Base-by-base conservation (phyloP, 306 rosid species). In the Corylus heterophylla region DNA sequence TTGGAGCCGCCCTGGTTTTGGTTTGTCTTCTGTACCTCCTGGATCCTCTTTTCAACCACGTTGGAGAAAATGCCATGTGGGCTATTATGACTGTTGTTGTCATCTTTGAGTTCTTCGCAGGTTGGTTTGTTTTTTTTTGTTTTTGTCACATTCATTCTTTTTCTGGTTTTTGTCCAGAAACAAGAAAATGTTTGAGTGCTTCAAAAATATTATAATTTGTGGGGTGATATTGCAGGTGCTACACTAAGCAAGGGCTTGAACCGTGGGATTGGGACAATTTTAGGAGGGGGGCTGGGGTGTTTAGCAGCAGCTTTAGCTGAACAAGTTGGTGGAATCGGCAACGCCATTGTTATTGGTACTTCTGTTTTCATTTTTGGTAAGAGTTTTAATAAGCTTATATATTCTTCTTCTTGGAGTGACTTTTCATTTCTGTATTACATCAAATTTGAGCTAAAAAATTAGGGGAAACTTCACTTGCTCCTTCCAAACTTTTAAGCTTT, bases 41-140 rank as follows among this genome's bases (percentile, higher is more conserved):
- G 48, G 85, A 92, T 64, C 90, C 97, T 86, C 88, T 95, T 17
- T 95, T 86, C 78, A 48, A 82, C 0, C 89, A 85, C 80, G 90
- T 92, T 58, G 96, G 98, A 59, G 92, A 92, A 7, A 92, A 92
- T 80, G 98, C 98, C 73, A 91, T 92, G 97, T 95, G 98, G 98
- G 97, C 98, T 63, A 87, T 92, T 5, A 95, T 95, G 95, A 95
- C 98, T 2, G 98, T 95, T 20, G 85, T 91, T 0, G 98, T 95
- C 73, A 81, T 91, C 76, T 92, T 90, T 73, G 98, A 95, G 85
- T 90, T 89, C 89, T 91, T 75, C 8, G 97, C 98, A 84, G 98
- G 98, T 91, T 16, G 4, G 51, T 68, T 31, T 31, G 35, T 31
- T 2, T 31, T 31, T 31, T 31, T 31, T 31, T 31, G 35, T 31